A percentile compares a stretch with the other conserved stretches of the same genome.
phyloP scores from a whole-genome alignment of 2,329 filamentous ascomycete species.

The Monilinia laxa region DNA sequence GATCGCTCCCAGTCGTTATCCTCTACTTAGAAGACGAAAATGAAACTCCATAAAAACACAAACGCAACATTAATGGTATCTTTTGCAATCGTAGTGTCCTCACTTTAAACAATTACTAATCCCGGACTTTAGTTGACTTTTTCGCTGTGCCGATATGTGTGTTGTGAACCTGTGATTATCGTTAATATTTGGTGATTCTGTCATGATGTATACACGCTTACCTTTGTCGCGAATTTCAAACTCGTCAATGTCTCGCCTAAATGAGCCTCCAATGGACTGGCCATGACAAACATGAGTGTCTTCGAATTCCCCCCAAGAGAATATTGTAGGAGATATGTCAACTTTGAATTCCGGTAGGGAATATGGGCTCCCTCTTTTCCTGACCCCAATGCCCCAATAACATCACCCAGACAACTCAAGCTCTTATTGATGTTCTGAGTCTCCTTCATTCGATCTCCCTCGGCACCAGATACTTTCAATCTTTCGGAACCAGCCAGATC shows the following conservation, averaged over 20 bases:
- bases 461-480: conserved; percentile 80
- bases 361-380: conserved; percentile 77
- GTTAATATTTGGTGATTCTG: conserved; percentile 27
- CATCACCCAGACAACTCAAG: conserved; percentile 86
- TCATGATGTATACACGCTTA: conserved; percentile 43
- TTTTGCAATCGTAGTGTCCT: conserved; percentile 17
- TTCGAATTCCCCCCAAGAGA: conserved; percentile 93
- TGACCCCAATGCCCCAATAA: conserved; percentile 87
- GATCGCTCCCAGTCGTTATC: conserved; percentile 16
- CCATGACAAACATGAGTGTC: conserved; percentile 99
- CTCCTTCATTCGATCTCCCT: conserved; percentile 85
- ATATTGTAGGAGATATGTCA: conserved; percentile 93
- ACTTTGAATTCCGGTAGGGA: conserved; percentile 93
- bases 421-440: conserved; percentile 98
- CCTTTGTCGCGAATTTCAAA: conserved; percentile 93
- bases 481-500: conserved; percentile 93
- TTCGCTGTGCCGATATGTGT: conserved; percentile 91
- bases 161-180: conserved; percentile 64
- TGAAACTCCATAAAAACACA: conserved; percentile 18
- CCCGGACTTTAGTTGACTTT: conserved; percentile 62
- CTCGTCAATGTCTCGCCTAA: conserved; percentile 91
- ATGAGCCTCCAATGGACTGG: conserved; percentile 86
- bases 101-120: conserved; percentile 27
- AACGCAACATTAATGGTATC: conserved; percentile 21
- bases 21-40: conserved; percentile 8